These are phyloP conservation scores for Aquanectria penicillioides DNA, from an alignment of 2,329 filamentous ascomycete genomes.

Conservation along the genomic window DNA sequence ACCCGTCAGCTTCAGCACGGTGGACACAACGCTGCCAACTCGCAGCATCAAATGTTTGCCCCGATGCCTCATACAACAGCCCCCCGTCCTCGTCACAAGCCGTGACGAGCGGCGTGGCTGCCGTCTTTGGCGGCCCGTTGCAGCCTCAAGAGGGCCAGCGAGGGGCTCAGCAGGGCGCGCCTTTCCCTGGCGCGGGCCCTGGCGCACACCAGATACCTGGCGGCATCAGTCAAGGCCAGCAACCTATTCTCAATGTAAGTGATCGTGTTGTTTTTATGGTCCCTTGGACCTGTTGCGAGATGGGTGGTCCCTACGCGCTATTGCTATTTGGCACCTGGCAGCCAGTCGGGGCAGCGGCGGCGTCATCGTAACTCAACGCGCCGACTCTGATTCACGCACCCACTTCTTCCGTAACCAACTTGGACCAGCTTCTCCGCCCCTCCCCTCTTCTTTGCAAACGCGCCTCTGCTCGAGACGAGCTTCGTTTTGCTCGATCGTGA, in stretches of 20 bases:
- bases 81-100: slow-evolving; percentile 64
- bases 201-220: slow-evolving; percentile 51
- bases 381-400: slow-evolving; percentile 26
- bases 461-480: neutral
- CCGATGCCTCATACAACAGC: slow-evolving; percentile 62
- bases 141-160: slow-evolving; percentile 73
- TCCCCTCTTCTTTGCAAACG: slow-evolving; percentile 1
- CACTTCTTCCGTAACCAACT: slow-evolving; percentile 2
- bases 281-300: too few relatives aligned
- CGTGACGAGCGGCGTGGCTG: slow-evolving; percentile 67
- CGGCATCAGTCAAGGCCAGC: slow-evolving; percentile 54
- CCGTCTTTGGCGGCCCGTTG: slow-evolving; percentile 76
- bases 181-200: slow-evolving; percentile 59
- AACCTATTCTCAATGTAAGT: slow-evolving; percentile 64
- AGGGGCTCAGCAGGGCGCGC: slow-evolving; percentile 53
- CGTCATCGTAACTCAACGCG: slow-evolving; percentile 22
- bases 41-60: slow-evolving; percentile 67
- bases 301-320: too few relatives aligned
- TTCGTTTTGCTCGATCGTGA: too few relatives aligned
- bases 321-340: slow-evolving; percentile 22
- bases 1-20: slow-evolving; percentile 62
- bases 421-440: slow-evolving; percentile 1
- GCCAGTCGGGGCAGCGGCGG: slow-evolving; percentile 26
- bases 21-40: slow-evolving; percentile 56
- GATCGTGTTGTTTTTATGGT: slow-evolving; percentile 15